Percentiles rank a stretch among this genome's conserved stretches.
phyloP scores from a whole-genome alignment of 1,284 basidiomycete genomes.

The Spongiforma sp. region DNA sequence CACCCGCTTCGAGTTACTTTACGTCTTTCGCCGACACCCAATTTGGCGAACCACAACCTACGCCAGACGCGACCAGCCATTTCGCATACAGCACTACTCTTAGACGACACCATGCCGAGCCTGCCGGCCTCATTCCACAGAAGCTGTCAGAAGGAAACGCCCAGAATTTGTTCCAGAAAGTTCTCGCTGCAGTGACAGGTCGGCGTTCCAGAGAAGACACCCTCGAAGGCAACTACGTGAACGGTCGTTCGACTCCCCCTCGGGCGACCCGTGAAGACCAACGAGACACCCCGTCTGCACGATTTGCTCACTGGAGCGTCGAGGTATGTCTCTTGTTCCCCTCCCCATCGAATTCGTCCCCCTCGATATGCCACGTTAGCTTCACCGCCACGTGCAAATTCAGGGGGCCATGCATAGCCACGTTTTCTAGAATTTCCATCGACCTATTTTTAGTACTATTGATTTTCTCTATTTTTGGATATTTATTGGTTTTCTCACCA shows the following conservation, averaged over 20 bases:
- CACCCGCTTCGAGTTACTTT: conserved; percentile 82
- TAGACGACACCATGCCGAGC: conserved; percentile 63
- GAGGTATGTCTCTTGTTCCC: conserved; percentile 47
- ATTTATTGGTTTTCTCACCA: neutral
- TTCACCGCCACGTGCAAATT: conserved; percentile 22
- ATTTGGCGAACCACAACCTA: conserved; percentile 56
- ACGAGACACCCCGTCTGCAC: conserved; percentile 58
- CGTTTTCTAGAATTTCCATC: neutral
- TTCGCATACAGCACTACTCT: conserved; percentile 87
- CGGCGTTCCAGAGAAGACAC: conserved; percentile 22
- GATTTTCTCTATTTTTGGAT: neutral
- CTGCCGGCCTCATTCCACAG: conserved; percentile 32
- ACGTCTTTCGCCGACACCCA: conserved; percentile 55
- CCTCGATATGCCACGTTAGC: conserved; percentile 5
- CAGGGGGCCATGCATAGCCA: too few relatives aligned
- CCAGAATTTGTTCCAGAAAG: conserved; percentile 49
- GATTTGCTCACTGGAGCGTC: conserved; percentile 58
- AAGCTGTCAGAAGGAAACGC: conserved; percentile 45
- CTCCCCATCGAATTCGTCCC: neutral
- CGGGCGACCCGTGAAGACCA: conserved; percentile 29
- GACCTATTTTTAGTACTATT: neutral
- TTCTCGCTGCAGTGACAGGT: conserved; percentile 49
- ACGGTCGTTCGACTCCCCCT: conserved; percentile 12
- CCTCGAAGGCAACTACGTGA: conserved; percentile 30
- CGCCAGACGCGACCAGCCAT: conserved; percentile 67